Evolutionary conservation across 2,329 filamentous ascomycete genomes (phyloP), one percentile per base, ranked within the genome.

Genomic region (Cladorrhinum sp.): DNA sequence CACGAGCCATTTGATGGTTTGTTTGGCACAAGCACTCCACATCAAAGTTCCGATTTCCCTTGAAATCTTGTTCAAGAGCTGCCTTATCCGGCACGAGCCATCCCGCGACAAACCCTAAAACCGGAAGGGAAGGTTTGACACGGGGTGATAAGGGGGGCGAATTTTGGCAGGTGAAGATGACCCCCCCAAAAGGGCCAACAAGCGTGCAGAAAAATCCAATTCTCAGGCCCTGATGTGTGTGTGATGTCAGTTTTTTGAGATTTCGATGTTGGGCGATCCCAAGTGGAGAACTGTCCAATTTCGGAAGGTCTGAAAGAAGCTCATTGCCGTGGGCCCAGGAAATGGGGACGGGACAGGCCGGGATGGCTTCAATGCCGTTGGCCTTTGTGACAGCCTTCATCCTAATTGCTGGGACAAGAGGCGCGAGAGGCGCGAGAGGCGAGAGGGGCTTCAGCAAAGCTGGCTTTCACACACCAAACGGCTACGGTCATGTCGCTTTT

Each of bases 221-320:
- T 21, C 10, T 16, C 26, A 30, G 10, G 33, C n/a, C n/a, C 26
- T 28, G 26, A 28, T 28, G 26, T 9, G 26, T 5, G 3, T 46
- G 42, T 18, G 42, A 46, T 46, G 42, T 36, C 33, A 36, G 33
- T 10, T 36, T 36, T n/a, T 36, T 36, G 18, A 49, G 49, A 51
- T 51, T 24, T 26, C 21, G 21, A 51, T 51, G 49, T 26, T 36
- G 23, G 21, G 20, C 42, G 49, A 50, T 30, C 56, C 46, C n/a
- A 23, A 48, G 54, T 42, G 42, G 54, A 33, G 42, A 49, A 24
- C 23, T 28, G n/a, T 57, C 54, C 54, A 21, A 24, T 48, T 57
- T 30, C 20, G 54, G 54, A 57, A 57, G 54, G 54, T 57, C 33
- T 57, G 54, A 36, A 49, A 49, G 21, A 24, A 49, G 36, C 33